phyloP scores from a whole-genome alignment of 1,284 basidiomycete genomes.

The Fomitopsis pinicola region DNA sequence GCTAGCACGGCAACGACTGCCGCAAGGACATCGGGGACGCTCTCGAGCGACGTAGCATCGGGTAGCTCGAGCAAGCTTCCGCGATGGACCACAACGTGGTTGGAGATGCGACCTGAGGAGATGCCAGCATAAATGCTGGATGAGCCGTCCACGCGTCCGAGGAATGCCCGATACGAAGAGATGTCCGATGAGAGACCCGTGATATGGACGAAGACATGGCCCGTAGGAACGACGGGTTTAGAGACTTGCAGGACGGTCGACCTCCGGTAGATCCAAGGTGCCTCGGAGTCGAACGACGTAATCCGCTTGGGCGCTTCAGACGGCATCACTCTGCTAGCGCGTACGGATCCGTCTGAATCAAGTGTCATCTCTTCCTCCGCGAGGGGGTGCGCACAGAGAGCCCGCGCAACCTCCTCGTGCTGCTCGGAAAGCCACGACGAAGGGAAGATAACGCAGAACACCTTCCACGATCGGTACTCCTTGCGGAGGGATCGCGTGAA shows the following conservation, averaged over 20 bases:
- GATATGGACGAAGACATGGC: conserved; percentile 7
- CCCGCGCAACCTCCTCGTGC: background rate
- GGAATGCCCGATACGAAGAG: conserved; percentile 5
- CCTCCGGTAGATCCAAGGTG: conserved; percentile 6
- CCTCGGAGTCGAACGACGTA: background rate
- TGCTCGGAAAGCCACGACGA: background rate
- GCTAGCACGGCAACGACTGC: conserved; percentile 5
- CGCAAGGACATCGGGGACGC: background rate
- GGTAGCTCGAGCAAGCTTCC: background rate
- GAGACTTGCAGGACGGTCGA: conserved; percentile 2
- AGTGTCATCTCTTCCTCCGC: conserved; percentile 10
- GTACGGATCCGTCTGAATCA: conserved; percentile 4
- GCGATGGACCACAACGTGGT: conserved; percentile 7
- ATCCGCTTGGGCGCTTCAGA: background rate
- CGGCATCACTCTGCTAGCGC: conserved; percentile 1
- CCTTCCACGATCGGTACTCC: conserved; percentile 14
- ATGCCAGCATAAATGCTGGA: conserved; percentile 8
- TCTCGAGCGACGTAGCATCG: background rate
- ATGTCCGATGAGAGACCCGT: background rate
- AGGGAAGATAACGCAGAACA: conserved; percentile 11
- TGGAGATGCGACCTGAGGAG: conserved; percentile 5
- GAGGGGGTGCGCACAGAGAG: background rate
- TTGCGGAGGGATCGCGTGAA: conserved; percentile 14
- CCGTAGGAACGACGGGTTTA: background rate
- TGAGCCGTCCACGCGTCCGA: conserved; percentile 3